Conservation (phyloP, 352 stramenopile genomes). For the Globisporangium cystogenes region DNA sequence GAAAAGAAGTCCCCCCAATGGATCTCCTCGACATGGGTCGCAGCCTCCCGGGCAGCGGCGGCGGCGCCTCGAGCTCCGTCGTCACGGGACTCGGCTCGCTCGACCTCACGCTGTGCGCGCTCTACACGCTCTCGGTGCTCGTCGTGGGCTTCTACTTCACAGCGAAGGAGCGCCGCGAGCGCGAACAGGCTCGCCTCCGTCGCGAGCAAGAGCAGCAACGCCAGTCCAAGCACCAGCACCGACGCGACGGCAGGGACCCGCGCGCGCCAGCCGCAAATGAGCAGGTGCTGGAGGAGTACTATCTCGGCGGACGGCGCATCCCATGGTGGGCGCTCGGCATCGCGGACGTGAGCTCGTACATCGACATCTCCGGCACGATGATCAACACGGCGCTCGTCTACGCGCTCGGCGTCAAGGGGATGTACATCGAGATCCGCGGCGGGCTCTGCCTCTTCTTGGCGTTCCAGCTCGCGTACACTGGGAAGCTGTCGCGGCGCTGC, state of each 20-base stretch:
- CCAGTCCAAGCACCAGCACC: slow-evolving; percentile 15
- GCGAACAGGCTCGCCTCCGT: slow-evolving; percentile 23
- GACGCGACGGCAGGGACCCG: background rate
- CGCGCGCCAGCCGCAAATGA: slow-evolving; percentile 11
- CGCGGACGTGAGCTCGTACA: slow-evolving; percentile 80
- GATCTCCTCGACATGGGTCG: background rate
- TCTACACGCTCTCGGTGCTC: slow-evolving; percentile 61
- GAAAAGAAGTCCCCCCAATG: background rate
- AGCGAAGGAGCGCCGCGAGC: slow-evolving; percentile 38
- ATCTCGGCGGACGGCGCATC: slow-evolving; percentile 59
- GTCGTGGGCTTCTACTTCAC: slow-evolving; percentile 68
- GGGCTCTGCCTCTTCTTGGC: slow-evolving; percentile 73
- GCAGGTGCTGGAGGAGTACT: slow-evolving; percentile 64
- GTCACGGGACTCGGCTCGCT: slow-evolving; percentile 24
- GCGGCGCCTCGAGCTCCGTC: background rate
- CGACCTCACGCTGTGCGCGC: slow-evolving; percentile 45
- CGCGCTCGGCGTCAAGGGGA: slow-evolving; percentile 71
- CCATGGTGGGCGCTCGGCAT: slow-evolving; percentile 70
- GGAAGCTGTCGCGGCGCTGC: slow-evolving; percentile 66
- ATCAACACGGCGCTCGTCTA: slow-evolving; percentile 84
- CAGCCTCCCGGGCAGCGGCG: background rate
- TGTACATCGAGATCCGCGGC: slow-evolving; percentile 82
- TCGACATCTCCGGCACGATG: slow-evolving; percentile 82
- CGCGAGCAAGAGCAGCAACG: no score
- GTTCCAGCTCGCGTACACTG: slow-evolving; percentile 77